Evolutionary conservation across 1,284 basidiomycete genomes (phyloP), one percentile per base, ranked within the genome.

Genomic region (Trametes versicolor): DNA sequence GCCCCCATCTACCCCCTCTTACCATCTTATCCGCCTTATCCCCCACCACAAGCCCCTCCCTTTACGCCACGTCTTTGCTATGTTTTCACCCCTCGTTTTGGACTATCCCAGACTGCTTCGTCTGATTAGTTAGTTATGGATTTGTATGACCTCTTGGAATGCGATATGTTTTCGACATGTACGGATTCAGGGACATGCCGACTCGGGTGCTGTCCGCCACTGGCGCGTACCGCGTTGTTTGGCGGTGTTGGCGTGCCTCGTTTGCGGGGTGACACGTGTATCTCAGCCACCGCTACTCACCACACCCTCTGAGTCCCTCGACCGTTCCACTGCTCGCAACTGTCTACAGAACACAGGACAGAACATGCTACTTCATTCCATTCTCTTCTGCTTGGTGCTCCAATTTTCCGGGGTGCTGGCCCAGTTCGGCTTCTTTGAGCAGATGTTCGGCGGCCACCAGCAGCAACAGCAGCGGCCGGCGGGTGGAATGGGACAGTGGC

Each of bases 361-460:
- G 19, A 29, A 27, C 43, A 70, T 70, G 69, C 39, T 63, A 13
- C 27, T 66, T 1, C 27, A 66, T n/a, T 47, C 56, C 6, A 27
- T 68, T 6, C n/a, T 67, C 8, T 25, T 71, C 12, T 67, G 60
- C 45, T 41, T 69, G 2, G 2, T 64, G 1, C 49, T 66, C 1
- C 58, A 66, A 4, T 43, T 56, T 27, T 62, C 70, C 1, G 39
- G 51, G 1, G 68, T 62, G 2, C 45, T 41, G 13, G 87, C 84
- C 4, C 88, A 90, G 70, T 90, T 90, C 72, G 75, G 77, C 47
- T 90, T 90, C 77, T 91, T 90, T 70, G 83, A 87, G 62, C 82
- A 84, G 59, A 87, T 89, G 85, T 90, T 89, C 58, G 79, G 79
- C 9, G 81, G 81, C 29, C 82, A 83, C 9, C 85, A 83, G 23